Conservation (phyloP, 208 protist species). For the Porcisia hertigi region DNA sequence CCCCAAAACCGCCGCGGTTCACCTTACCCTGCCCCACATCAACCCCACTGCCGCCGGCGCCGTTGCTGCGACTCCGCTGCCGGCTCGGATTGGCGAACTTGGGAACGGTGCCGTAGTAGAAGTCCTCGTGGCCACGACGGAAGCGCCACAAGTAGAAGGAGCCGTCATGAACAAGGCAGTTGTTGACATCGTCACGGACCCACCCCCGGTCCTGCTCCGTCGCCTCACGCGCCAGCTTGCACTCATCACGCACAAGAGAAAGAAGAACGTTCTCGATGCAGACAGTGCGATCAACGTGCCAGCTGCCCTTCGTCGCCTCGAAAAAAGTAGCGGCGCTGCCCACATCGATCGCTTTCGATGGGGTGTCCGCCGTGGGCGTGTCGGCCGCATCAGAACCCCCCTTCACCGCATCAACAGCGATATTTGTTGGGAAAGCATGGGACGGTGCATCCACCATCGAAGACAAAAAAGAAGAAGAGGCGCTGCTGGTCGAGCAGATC, state of each 20-base stretch:
- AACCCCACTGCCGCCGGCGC: not conserved
- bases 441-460: not conserved
- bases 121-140: constrained; percentile 40
- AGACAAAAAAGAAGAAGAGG: not conserved
- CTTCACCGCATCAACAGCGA: not conserved
- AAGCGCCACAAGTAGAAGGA: constrained; percentile 75
- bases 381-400: not conserved
- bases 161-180: constrained; percentile 42
- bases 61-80: constrained; percentile 1
- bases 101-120: constrained; percentile 74
- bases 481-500: not conserved
- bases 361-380: not conserved
- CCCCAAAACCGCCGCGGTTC: not conserved
- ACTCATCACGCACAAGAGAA: constrained; percentile 72
- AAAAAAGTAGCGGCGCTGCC: too few species aligned
- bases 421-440: not conserved
- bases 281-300: constrained; percentile 41
- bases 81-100: constrained; percentile 65
- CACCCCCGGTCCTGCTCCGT: constrained; percentile 48
- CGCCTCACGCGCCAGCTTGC: constrained; percentile 63
- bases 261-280: constrained; percentile 67
- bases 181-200: constrained; percentile 34
- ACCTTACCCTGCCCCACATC: not conserved
- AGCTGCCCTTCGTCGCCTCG: constrained; percentile 29
- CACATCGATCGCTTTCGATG: not conserved